A percentile compares a stretch with the other conserved stretches of the same genome.
These are phyloP conservation scores for Austroboletus festivus DNA, from an alignment of 768 basidiomycete genomes.

Conservation along the genomic window DNA sequence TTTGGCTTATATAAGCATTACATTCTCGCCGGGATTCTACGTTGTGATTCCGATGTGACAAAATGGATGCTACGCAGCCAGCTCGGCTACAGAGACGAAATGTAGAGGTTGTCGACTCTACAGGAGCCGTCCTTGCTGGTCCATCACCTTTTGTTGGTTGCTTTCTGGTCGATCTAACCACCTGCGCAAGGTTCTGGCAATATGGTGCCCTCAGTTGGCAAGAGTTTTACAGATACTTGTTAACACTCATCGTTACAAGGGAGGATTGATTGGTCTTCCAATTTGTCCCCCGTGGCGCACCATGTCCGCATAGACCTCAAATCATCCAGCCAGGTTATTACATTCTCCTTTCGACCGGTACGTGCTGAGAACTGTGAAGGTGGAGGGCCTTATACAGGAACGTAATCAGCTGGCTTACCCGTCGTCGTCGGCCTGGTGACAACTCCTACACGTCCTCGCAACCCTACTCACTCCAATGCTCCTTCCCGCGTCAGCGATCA, in stretches of 20 bases:
- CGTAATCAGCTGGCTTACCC: not conserved
- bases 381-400: not conserved
- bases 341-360: not conserved
- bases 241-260: not conserved
- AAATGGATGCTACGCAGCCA: not conserved
- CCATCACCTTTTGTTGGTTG: too few species aligned
- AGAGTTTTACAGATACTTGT: not conserved
- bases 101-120: not conserved
- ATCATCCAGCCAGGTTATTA: not conserved
- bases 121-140: not conserved
- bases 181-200: not conserved
- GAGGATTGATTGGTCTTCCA: not conserved
- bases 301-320: not conserved
- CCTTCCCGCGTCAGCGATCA: not conserved
- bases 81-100: not conserved
- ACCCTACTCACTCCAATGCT: not conserved
- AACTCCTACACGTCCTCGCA: not conserved
- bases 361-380: not conserved
- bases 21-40: too few species aligned
- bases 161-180: too few species aligned
- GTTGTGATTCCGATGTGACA: too few species aligned
- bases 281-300: not conserved
- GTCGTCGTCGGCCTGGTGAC: not conserved
- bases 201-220: not conserved
- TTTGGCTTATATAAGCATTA: too few species aligned